These are phyloP conservation scores for Candida krabiensis DNA, from an alignment of 805 yeast species.

Conservation along the genomic window DNA sequence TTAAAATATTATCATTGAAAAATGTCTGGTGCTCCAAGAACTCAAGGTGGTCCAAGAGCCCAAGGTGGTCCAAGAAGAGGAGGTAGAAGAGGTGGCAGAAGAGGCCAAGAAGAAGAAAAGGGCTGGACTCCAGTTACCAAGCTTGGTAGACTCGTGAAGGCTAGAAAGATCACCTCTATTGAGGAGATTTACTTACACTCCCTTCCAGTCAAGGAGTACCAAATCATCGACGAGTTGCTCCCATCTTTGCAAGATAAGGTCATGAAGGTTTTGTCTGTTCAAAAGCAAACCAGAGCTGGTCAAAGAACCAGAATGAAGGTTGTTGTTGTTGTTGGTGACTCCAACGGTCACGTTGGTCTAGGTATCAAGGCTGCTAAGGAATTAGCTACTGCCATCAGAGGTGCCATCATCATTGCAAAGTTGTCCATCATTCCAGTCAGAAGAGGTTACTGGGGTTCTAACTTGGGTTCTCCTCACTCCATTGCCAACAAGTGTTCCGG, in stretches of 20 bases:
- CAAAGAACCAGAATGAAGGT: conserved; percentile 99
- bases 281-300: conserved; percentile 99
- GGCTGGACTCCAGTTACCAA: conserved; percentile 99
- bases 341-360: conserved; percentile 99
- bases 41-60: conserved; percentile 47
- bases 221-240: conserved; percentile 93
- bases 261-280: conserved; percentile 99
- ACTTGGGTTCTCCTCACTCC: conserved; percentile 99
- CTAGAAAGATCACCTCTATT: conserved; percentile 93
- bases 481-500: conserved; percentile 97
- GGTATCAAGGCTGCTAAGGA: conserved; percentile 99
- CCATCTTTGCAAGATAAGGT: conserved; percentile 98
- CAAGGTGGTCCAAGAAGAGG: conserved; percentile 57
- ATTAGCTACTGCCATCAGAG: conserved; percentile 99
- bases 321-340: conserved; percentile 98
- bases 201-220: conserved; percentile 99
- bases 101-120: conserved; percentile 91
- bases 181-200: conserved; percentile 99
- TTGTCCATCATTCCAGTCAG: conserved; percentile 98
- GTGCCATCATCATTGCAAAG: conserved; percentile 99
- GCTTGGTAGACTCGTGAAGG: conserved; percentile 99
- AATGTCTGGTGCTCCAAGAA: conserved; percentile 49
- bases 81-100: conserved; percentile 62
- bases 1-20: too few relatives aligned
- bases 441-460: conserved; percentile 99